Evolutionary conservation across 495 filamentous ascomycete genomes (phyloP).

Genomic region (Clohesyomyces aquaticus): DNA sequence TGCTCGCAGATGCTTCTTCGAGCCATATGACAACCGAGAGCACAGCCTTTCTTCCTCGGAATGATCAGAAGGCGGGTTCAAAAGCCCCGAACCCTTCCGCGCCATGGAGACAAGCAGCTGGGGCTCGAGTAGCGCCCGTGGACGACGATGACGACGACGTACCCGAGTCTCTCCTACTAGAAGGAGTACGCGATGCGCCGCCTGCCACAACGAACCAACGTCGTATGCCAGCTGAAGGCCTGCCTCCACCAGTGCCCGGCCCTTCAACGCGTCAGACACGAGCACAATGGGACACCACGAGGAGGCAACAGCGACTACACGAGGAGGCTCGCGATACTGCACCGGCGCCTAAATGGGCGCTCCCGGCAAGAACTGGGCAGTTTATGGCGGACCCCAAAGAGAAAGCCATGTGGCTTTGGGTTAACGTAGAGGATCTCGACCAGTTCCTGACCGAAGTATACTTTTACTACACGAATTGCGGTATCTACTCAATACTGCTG

Average conservation of each 20-base stretch:
- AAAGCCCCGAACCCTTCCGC: conserved; percentile 4
- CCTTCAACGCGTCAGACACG: conserved; percentile 58
- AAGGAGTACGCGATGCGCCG: conserved; percentile 48
- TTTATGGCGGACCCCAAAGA: conserved; percentile 64
- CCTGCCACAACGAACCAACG: conserved; percentile 2
- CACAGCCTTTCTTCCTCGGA: conserved; percentile 46
- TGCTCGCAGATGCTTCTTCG: conserved; percentile 62
- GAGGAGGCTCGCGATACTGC: conserved; percentile 42
- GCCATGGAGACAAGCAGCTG: conserved; percentile 22
- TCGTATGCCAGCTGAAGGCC: conserved; percentile 9
- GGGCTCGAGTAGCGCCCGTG: conserved; percentile 3
- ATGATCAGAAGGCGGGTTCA: conserved; percentile 13
- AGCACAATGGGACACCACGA: conserved; percentile 69
- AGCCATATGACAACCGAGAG: conserved; percentile 65
- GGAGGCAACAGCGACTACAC: conserved; percentile 65
- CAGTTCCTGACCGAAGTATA: conserved; percentile 91
- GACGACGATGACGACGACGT: conserved; percentile 86
- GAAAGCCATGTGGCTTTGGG: conserved; percentile 94
- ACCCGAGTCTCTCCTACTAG: conserved; percentile 83
- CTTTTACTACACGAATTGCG: conserved; percentile 80
- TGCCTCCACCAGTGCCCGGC: conserved; percentile 53
- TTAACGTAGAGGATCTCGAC: conserved; percentile 89
- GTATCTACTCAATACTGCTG: conserved; percentile 87
- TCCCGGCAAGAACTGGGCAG: conserved; percentile 9
- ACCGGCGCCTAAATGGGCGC: conserved; percentile 1